Base-by-base conservation (phyloP, 768 basidiomycete species). In the Lentinus tigrinus region DNA sequence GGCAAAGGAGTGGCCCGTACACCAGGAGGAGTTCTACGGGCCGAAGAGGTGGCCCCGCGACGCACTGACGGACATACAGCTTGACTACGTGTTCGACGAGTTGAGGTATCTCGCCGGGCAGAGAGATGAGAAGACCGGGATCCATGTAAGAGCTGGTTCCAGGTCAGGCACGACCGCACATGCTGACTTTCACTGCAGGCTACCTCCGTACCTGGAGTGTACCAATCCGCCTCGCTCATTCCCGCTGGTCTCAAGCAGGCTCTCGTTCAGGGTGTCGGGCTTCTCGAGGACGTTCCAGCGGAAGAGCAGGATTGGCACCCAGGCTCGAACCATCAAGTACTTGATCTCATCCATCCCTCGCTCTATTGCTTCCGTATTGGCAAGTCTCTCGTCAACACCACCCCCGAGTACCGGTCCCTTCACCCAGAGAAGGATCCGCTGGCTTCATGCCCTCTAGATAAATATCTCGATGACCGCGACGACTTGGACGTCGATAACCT, bases 261-360 rank as follows among this genome's bases (percentile, higher is more conserved):
- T 6, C 53, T 54, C 2, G 24, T 54, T 21, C 16, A 24, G 31
- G 54, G 43, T 4, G 31, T 56, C 34, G 24, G 36, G 11, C n/a
- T 47, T 3, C 73, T 80, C 26, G 76, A 81, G 59, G 60, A 70
- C 42, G 68, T 76, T 3, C 72, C 74, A 0, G 74, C 71, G 8
- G 65, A 64, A 0, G 28, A 67, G 47, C 74, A 72, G 39, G 79
- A 81, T 61, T 81, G 79, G 79, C 78, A 80, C 60, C 79, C 79
- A 7, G 69, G 71, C 2, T 75, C 77, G 2, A 68, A 79, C 57
- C 64, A 70, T 4, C 73, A 73, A 47, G 78, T 81, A 0, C 72
- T 77, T 36, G 78, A 80, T 55, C 68, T 80, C 28, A 74, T 80
- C 1, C 76, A 81, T 50, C 79, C 79, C 34, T 75, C 78, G 2